Evolutionary conservation across 768 basidiomycete genomes (phyloP), one percentile per base, ranked within the genome.

Genomic region (Porphyrellus cyaneotinctus): DNA sequence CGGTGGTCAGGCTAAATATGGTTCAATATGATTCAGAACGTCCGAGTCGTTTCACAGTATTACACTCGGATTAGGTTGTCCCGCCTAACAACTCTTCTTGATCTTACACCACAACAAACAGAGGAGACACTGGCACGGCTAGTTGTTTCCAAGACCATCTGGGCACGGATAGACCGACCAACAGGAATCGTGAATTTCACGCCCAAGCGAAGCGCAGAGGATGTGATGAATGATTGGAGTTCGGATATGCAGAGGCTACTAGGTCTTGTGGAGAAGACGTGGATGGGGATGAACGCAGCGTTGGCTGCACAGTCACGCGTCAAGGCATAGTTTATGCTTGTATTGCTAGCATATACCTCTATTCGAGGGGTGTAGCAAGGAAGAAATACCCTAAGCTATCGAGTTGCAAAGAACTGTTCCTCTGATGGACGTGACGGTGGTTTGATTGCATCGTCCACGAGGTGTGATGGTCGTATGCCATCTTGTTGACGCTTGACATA

Each of bases 201-300:
- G 61, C 82, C 78, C 61, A 88, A 87, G 71, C 83, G 84, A 59
- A 85, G 78, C 49, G 82, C 90, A 2, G 95, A 97, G 65, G 93
- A 97, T 62, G 87, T 93, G 6, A 87, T 99, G 86, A 98, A 98
- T 65, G 91, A 92, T 56, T 99, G 97, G 95, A 95, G 92, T 71
- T 89, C 85, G 20, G 95, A 98, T 64, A 92, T 99, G 81, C 89
- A 87, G 63, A 93, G 88, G 72, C 73, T 99, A 64, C 77, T 99
- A 54, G 82, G 88, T 17, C 72, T 97, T 37, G 90, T 94, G 14
- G 97, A 99, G 75, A 97, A 97, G 81, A 93, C 92, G n/a, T 97
- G 95, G 91, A 93, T 93, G 91, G 88, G 87, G 33, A 86, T 93
- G 80, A 92, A 92, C 59, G 90, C 91, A 31, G 90, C 91, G 12